Conservation (phyloP, 257 asterid species). For the Cruciata laevipes region DNA sequence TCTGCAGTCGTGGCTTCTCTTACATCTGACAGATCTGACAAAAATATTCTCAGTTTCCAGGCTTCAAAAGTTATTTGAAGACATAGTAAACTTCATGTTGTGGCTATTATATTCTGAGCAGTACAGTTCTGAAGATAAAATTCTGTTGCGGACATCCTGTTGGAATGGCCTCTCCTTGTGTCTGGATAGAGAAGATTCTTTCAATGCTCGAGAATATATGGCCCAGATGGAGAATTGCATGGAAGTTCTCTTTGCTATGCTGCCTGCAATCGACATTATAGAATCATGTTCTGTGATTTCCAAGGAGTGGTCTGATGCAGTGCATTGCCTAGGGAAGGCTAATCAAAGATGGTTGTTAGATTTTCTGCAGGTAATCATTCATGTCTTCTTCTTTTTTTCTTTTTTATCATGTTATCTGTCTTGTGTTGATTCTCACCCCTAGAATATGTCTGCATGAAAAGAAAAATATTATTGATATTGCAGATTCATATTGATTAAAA, state of each 20-base stretch:
- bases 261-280: constrained; percentile 36
- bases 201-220: constrained; percentile 36
- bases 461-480: neutral
- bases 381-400: neutral
- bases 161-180: constrained; percentile 83
- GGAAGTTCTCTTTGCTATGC: constrained; percentile 54
- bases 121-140: constrained; percentile 36
- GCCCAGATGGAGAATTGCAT: constrained; percentile 61
- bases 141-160: constrained; percentile 58
- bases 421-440: neutral
- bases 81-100: constrained; percentile 46
- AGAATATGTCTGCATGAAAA: constrained; percentile 2
- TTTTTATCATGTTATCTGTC: neutral
- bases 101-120: constrained; percentile 45
- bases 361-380: constrained; percentile 57
- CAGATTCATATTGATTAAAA: neutral
- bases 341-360: constrained; percentile 60
- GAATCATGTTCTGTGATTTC: constrained; percentile 27
- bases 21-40: constrained; percentile 57
- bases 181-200: constrained; percentile 39
- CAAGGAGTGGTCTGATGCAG: constrained; percentile 79
- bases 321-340: constrained; percentile 74
- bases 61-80: constrained; percentile 64
- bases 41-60: constrained; percentile 71
- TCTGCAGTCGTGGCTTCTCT: constrained; percentile 65